A percentile compares a stretch with the other conserved stretches of the same genome.
These are phyloP conservation scores for Wickerhamomyces rabaulensis DNA, from an alignment of 805 yeast genomes.

Conservation along the genomic window DNA sequence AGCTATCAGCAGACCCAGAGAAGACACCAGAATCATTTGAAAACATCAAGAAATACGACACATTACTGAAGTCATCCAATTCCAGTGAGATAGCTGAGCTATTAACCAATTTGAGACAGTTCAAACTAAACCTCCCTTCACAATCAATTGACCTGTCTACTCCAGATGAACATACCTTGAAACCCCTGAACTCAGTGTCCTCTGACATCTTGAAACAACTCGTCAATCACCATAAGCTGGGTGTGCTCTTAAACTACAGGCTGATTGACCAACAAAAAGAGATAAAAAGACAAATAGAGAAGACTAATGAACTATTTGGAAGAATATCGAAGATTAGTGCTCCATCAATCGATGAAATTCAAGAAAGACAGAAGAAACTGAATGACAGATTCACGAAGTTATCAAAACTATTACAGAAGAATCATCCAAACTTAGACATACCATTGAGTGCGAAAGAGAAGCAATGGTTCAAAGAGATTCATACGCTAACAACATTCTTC, in stretches of 20 bases:
- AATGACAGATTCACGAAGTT: slow-evolving; percentile 28
- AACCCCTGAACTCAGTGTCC: slow-evolving; percentile 16
- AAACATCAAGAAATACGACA: background rate
- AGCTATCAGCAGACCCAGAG: background rate
- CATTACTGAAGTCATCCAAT: background rate
- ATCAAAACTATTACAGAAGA: slow-evolving; percentile 20
- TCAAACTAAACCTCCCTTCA: slow-evolving; percentile 3
- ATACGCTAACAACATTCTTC: slow-evolving; percentile 25
- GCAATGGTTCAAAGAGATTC: slow-evolving; percentile 41
- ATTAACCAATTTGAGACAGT: background rate
- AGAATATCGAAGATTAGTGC: slow-evolving; percentile 10
- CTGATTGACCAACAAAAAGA: slow-evolving; percentile 36
- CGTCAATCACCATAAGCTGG: slow-evolving; percentile 26
- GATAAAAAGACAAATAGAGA: slow-evolving; percentile 34
- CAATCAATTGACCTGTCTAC: slow-evolving; percentile 1
- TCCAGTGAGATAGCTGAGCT: background rate
- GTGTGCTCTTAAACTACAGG: slow-evolving; percentile 31
- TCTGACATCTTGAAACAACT: slow-evolving; percentile 13
- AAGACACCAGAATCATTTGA: background rate
- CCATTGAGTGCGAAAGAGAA: slow-evolving; percentile 37
- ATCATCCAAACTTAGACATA: slow-evolving; percentile 13
- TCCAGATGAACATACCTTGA: slow-evolving; percentile 14
- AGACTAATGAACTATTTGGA: slow-evolving; percentile 20
- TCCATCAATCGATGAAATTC: slow-evolving; percentile 13
- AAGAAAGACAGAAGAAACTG: slow-evolving; percentile 29